A percentile compares a stretch with the other conserved stretches of the same genome.
Evolutionary conservation across 2,329 filamentous ascomycete genomes (phyloP).

Genomic region (Ophiosphaerella korrae): DNA sequence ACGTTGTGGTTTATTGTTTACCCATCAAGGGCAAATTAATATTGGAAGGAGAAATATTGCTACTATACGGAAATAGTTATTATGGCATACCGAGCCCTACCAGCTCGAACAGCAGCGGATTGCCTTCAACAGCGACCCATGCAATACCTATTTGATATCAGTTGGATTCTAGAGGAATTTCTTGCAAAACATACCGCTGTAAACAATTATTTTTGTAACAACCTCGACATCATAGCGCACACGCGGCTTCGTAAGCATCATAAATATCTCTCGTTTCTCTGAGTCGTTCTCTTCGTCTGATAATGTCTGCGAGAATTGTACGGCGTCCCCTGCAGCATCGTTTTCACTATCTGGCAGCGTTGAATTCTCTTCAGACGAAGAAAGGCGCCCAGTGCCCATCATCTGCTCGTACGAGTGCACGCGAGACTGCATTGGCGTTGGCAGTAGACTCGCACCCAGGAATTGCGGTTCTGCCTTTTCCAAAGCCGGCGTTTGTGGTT

Average conservation of each 20-base stretch:
- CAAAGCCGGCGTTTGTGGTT: conserved; percentile 36
- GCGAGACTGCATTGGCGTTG: conserved; percentile 53
- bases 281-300: conserved; percentile 46
- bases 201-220: conserved; percentile 94
- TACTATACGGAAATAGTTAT: background rate
- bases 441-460: conserved; percentile 51
- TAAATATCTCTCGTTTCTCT: conserved; percentile 73
- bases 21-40: no score
- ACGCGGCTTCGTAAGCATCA: conserved; percentile 79
- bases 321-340: conserved; percentile 33
- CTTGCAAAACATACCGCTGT: conserved; percentile 69
- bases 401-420: conserved; percentile 71
- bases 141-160: conserved; percentile 70
- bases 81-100: conserved; percentile 54
- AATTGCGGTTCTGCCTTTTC: conserved; percentile 38
- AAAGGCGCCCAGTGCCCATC: conserved; percentile 69
- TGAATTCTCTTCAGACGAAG: conserved; percentile 7
- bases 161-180: background rate
- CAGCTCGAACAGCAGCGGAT: conserved; percentile 73
- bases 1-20: no score
- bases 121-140: conserved; percentile 77
- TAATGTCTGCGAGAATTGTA: conserved; percentile 21
- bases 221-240: conserved; percentile 99
- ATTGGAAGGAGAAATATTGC: no score
- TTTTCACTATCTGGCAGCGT: conserved; percentile 42